A percentile compares a stretch with the other conserved stretches of the same genome.
Evolutionary conservation across 331 rosid genomes (phyloP).

Genomic region (Arachis monticola): DNA sequence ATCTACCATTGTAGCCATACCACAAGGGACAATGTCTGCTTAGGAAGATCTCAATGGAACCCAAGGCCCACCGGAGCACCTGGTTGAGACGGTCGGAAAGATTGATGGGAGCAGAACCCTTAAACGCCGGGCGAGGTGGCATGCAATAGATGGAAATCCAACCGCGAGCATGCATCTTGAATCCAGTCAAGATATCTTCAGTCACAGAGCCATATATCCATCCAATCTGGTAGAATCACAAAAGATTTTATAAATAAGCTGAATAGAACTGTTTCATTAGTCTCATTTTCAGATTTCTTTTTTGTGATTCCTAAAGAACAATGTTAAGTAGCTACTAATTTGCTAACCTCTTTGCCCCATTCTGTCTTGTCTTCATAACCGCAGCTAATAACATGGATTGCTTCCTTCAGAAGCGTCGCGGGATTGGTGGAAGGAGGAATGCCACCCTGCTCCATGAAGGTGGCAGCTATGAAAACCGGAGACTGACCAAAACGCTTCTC

Average conservation of each 20-base stretch:
- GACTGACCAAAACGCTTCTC: slow-evolving; percentile 91
- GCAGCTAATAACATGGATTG: slow-evolving; percentile 89
- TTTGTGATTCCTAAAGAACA: slow-evolving; percentile 20
- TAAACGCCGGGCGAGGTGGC: slow-evolving; percentile 98
- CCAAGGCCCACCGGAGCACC: slow-evolving; percentile 99
- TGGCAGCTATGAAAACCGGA: slow-evolving; percentile 86
- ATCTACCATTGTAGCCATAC: slow-evolving; percentile 93
- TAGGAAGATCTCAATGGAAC: slow-evolving; percentile 93
- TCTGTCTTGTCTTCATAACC: slow-evolving; percentile 85
- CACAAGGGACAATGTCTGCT: slow-evolving; percentile 99
- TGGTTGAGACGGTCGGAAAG: slow-evolving; percentile 98
- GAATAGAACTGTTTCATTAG: slow-evolving; percentile 23
- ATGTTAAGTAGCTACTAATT: slow-evolving; percentile 1
- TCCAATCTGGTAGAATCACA: slow-evolving; percentile 72
- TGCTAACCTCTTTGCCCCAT: slow-evolving; percentile 83
- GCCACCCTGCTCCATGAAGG: slow-evolving; percentile 95
- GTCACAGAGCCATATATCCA: slow-evolving; percentile 99
- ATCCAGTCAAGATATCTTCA: slow-evolving; percentile 98
- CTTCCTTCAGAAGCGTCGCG: slow-evolving; percentile 82
- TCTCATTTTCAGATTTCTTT: slow-evolving; percentile 19
- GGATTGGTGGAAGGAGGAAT: slow-evolving; percentile 84
- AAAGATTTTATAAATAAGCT: slow-evolving; percentile 29
- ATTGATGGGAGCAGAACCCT: slow-evolving; percentile 99
- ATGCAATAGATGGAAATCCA: slow-evolving; percentile 97
- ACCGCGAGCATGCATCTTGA: slow-evolving; percentile 99